Evolutionary conservation across 1,284 basidiomycete genomes (phyloP).

Genomic region (Ceratobasidium sp.): DNA sequence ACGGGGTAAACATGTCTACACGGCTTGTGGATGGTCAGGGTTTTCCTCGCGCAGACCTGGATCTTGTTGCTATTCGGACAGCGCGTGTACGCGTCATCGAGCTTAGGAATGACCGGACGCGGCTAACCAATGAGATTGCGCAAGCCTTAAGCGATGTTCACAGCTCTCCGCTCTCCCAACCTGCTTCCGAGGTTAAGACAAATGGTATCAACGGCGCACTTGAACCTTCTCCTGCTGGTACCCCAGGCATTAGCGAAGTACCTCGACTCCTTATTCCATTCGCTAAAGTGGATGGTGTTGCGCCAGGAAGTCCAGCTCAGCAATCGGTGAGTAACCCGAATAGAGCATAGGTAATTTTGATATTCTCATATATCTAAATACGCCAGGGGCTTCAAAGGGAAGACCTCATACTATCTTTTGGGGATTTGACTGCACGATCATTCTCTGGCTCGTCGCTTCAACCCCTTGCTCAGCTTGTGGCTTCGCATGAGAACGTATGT

Average conservation of each 20-base stretch:
- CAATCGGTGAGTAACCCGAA: conserved; percentile 72
- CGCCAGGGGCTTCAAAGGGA: conserved; percentile 75
- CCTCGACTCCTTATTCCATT: conserved; percentile 58
- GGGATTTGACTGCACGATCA: conserved; percentile 67
- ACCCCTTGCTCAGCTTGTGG: conserved; percentile 78
- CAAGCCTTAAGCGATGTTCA: conserved; percentile 76
- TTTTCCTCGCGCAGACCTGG: conserved; percentile 85
- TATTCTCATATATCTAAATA: conserved; percentile 28
- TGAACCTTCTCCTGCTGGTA: conserved; percentile 26
- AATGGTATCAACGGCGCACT: conserved; percentile 24
- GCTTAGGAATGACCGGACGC: conserved; percentile 80
- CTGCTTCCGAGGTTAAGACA: conserved; percentile 49
- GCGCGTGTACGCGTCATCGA: conserved; percentile 80
- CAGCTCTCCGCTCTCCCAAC: conserved; percentile 59
- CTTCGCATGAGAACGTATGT: conserved; percentile 79
- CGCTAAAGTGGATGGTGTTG: conserved; percentile 82
- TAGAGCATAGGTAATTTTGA: background rate
- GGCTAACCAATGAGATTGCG: conserved; percentile 75
- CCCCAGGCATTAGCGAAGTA: conserved; percentile 35
- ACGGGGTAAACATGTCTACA: conserved; percentile 62
- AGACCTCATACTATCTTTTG: conserved; percentile 82
- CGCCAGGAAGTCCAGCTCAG: conserved; percentile 80
- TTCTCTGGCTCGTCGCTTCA: conserved; percentile 70
- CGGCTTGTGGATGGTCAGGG: conserved; percentile 85
- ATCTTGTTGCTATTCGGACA: conserved; percentile 83